Percentiles rank a stretch among this genome's conserved stretches.
phyloP scores from a whole-genome alignment of 805 yeast species.

The Spathaspora sp. region DNA sequence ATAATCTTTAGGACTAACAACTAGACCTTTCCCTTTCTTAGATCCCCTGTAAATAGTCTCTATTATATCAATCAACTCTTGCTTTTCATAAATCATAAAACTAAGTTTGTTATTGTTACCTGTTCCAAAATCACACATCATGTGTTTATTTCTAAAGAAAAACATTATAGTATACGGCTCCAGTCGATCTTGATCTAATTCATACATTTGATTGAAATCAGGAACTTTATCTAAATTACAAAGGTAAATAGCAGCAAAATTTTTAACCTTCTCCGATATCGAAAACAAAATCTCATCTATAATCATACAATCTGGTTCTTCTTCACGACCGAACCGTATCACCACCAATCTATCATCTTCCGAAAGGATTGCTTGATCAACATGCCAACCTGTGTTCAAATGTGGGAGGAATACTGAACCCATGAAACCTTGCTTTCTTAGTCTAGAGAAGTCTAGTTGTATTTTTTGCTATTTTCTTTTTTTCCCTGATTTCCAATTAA shows the following conservation, averaged over 20 bases:
- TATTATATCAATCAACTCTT: conserved; percentile 85
- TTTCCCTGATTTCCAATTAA: background rate
- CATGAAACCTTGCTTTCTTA: conserved; percentile 39
- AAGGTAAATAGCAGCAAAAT: conserved; percentile 83
- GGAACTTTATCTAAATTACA: conserved; percentile 89
- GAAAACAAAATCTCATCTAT: conserved; percentile 85
- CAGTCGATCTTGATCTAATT: conserved; percentile 43
- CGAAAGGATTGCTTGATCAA: conserved; percentile 91
- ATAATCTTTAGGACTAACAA: conserved; percentile 75
- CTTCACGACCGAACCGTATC: conserved; percentile 81
- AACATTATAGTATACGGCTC: conserved; percentile 94
- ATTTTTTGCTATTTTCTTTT: background rate
- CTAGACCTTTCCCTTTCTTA: conserved; percentile 86
- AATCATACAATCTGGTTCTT: conserved; percentile 73
- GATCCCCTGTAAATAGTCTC: conserved; percentile 93
- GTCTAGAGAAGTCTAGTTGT: background rate
- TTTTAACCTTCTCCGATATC: conserved; percentile 77
- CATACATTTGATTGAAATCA: conserved; percentile 87
- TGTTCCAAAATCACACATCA: conserved; percentile 98
- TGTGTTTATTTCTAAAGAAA: conserved; percentile 87
- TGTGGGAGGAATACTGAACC: conserved; percentile 83
- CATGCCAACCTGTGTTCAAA: conserved; percentile 88
- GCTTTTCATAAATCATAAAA: conserved; percentile 69
- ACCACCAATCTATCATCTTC: conserved; percentile 89
- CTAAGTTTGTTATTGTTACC: conserved; percentile 95